Base-by-base conservation (phyloP, 2,329 filamentous ascomycete species). In the Purpureocillium takamizusanense region DNA sequence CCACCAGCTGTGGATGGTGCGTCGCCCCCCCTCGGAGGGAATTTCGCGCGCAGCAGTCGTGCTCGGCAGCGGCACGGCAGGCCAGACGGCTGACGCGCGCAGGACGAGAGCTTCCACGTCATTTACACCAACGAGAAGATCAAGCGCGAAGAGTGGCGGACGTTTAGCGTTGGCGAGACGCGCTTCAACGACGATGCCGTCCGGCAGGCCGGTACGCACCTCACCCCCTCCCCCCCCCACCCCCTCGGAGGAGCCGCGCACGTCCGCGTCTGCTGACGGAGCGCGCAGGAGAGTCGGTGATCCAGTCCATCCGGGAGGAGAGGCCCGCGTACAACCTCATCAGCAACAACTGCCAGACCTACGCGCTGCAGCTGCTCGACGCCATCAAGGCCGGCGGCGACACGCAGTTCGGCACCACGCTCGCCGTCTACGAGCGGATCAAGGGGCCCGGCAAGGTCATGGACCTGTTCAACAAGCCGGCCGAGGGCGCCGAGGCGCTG, bases 271-370 rank as follows among this genome's bases (percentile, higher is more conserved):
- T 17, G 7, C 28, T 44, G 30, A 37, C n/a, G 31, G 9, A n/a
- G 10, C 13, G 7, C 38, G 21, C 21, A 70, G 70, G 66, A 14
- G 72, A 76, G 41, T 67, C 67, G 45, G 67, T 70, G 0, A 76
- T 77, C 28, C 62, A 67, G 15, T 62, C 63, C 13, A 76, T 77
- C 50, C 57, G 72, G 7, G 53, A 62, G 27, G 63, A 58, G 36
- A 62, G 65, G 9, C 63, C 72, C 0, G 68, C 59, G 1, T 78
- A 78, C 53, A 76, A 76, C 38, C 62, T 78, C 39, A 76, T 78
- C 50, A 70, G 61, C 44, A 78, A 78, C 52, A 78, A 78, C 53
- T 78, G 74, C 51, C 74, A 78, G 46, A 76, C 70, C 14, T 77
- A 71, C 42, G 73, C 70, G 0, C 49, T 74, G 12, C 56, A 64